These are phyloP conservation scores for Vitis labrusca DNA, from an alignment of 164 flowering plant species.

Conservation along the genomic window DNA sequence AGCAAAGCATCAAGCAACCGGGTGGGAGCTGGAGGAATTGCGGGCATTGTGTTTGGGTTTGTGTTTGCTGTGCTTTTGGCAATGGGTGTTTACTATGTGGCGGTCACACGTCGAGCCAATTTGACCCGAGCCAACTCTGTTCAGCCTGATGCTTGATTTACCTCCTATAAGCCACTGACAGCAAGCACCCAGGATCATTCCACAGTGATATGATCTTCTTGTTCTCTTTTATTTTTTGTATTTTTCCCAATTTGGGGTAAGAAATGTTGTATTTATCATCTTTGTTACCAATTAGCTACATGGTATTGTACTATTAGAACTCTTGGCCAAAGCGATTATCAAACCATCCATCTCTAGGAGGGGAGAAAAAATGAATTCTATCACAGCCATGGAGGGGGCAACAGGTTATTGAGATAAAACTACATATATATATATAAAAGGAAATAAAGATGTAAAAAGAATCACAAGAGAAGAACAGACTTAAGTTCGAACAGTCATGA, in stretches of 20 bases:
- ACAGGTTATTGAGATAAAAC: no score
- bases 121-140: constrained; percentile 29
- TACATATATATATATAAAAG: no score
- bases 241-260: neutral
- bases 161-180: neutral
- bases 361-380: no score
- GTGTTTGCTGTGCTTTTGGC: constrained; percentile 37
- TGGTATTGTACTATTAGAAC: neutral
- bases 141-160: constrained; percentile 38
- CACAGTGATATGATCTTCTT: no score
- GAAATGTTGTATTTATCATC: constrained; percentile 11
- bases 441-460: no score
- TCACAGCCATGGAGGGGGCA: no score
- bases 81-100: constrained; percentile 59
- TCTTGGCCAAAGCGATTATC: neutral
- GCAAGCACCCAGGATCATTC: no score
- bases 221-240: neutral
- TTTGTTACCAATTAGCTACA: neutral
- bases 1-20: constrained; percentile 21
- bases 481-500: no score
- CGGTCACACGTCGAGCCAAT: constrained; percentile 37
- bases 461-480: no score
- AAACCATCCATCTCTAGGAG: neutral
- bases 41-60: constrained; percentile 52
- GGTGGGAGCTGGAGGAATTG: constrained; percentile 49